Evolutionary conservation across 768 basidiomycete genomes (phyloP), one percentile per base, ranked within the genome.

Genomic region (Calocybe gangraenosa): DNA sequence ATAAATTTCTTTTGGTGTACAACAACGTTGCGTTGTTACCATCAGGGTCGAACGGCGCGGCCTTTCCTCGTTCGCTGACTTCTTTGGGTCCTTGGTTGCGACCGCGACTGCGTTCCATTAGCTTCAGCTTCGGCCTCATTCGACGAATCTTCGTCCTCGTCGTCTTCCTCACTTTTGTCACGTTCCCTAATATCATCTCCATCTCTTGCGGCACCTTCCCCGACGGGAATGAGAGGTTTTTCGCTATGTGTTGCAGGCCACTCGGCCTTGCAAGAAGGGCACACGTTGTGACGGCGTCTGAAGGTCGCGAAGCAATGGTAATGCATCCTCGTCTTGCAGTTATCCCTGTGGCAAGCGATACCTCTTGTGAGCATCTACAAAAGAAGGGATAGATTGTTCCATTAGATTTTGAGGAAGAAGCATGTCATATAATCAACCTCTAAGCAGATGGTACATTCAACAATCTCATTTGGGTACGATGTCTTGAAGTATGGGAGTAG

Each of bases 371-470:
- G 53, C 23, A 84, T 71, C 86, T 90, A 34, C 10, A 46, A 21
- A 17, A 14, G 7, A 35, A 35, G 14, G 17, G 14, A 42, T 43
- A 32, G 42, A 39, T 33, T 35, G 8, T 9, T 15, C 18, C 3
- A 28, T 10, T 2, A 17, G 6, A 19, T 25, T 15, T 19, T 14
- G 35, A 9, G 33, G 21, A 33, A 25, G 15, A 14, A 15, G 9
- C 60, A 11, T 44, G n/a, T n/a, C 25, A 28, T 28, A 5, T 28
- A 28, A 28, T 28, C 11, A 11, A 87, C 86, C 66, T 87, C 84
- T 49, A 73, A 58, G 65, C 91, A 93, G 38, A 84, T 75, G 2
- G 76, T 77, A 56, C 91, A 93, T 51, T 89, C 84, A 2, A 81
- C 55, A 13, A 79, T 64, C 39, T 89, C 84, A 1, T 88, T 81